Base-by-base conservation (phyloP, 805 yeast genomes). In the Isabelozyma rhagii region DNA sequence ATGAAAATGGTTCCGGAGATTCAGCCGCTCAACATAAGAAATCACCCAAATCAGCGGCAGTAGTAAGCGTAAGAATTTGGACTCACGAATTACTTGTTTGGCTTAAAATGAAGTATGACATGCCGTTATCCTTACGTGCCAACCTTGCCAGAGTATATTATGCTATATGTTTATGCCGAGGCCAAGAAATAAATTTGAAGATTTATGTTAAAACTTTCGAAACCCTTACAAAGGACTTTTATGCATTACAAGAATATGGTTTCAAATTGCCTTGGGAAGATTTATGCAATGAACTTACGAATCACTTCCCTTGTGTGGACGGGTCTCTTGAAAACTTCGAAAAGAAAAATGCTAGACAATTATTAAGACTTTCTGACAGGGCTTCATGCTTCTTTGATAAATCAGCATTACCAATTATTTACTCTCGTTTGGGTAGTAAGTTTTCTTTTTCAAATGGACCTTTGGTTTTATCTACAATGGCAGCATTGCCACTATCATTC, bases 31-130 rank as follows among this genome's bases (percentile, higher is more conserved):
- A 84, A 44, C 84, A 85, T 51, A 84, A 83, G 55, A 77, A 82
- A 8, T 76, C 84, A 1, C 82, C 87, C 2, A 77, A 79, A 55
- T 82, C 89, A 0, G 87, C 94, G 0, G 82, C 94, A 0, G 85
- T 89, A 6, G 83, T 87, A 6, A 79, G 84, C 43, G 85, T 90
- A 7, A 78, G 85, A 47, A 88, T 86, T 51, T 92, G 97, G 96
- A 86, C 97, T 0, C 84, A 86, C 47, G 97, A 91, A 63, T 75
- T 93, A 53, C 79, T 82, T 46, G 84, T 86, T 40, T 86, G 97
- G 80, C 64, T 90, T 47, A 80, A 80, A 57, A 84, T 87, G 82
- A 88, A 89, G 58, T 83, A 87, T 58, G 87, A 86, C 47, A 77
- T 93, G 71, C 97, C 99, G 0, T 57, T 89, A 10, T 55, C 74